Conservation (phyloP, 2,329 filamentous ascomycete species). For the Colletotrichum tofieldiae region DNA sequence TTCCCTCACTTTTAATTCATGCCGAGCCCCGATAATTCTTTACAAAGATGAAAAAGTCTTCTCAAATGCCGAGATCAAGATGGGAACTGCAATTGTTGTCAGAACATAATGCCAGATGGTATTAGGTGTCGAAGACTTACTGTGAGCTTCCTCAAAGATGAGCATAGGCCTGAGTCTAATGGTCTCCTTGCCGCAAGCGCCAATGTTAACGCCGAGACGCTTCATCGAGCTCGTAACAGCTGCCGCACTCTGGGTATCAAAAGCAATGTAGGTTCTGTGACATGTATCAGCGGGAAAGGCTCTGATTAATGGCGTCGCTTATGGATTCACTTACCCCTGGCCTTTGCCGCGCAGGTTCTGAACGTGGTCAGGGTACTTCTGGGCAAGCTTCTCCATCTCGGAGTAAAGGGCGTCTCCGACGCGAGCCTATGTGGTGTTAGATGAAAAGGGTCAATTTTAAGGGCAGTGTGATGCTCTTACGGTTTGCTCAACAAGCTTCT, state of each 20-base stretch:
- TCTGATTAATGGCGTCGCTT: not conserved
- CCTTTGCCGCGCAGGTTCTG: conserved; percentile 83
- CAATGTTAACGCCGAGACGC: conserved; percentile 81
- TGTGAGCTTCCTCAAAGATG: conserved; percentile 83
- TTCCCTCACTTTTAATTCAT: conserved; percentile 9
- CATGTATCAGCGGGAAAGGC: not conserved
- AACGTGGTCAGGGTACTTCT: conserved; percentile 79
- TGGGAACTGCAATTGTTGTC: conserved; percentile 50
- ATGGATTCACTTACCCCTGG: conserved; percentile 62
- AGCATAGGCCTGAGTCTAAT: conserved; percentile 85
- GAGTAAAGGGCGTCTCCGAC: conserved; percentile 79
- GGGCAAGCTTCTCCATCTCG: conserved; percentile 74
- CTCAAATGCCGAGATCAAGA: conserved; percentile 84
- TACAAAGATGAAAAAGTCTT: conserved; percentile 72
- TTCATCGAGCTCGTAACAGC: conserved; percentile 81
- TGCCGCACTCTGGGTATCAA: conserved; percentile 80
- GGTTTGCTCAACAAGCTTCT: conserved; percentile 77
- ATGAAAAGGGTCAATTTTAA: not conserved
- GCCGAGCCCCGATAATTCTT: conserved; percentile 12
- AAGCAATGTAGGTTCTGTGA: conserved; percentile 80
- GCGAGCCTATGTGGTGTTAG: conserved; percentile 55
- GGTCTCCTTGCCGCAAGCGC: conserved; percentile 79
- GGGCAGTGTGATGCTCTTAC: conserved; percentile 32
- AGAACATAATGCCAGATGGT: not conserved
- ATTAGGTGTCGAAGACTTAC: conserved; percentile 31